phyloP scores from a whole-genome alignment of 305 asterid genomes.

The Ajuga reptans region DNA sequence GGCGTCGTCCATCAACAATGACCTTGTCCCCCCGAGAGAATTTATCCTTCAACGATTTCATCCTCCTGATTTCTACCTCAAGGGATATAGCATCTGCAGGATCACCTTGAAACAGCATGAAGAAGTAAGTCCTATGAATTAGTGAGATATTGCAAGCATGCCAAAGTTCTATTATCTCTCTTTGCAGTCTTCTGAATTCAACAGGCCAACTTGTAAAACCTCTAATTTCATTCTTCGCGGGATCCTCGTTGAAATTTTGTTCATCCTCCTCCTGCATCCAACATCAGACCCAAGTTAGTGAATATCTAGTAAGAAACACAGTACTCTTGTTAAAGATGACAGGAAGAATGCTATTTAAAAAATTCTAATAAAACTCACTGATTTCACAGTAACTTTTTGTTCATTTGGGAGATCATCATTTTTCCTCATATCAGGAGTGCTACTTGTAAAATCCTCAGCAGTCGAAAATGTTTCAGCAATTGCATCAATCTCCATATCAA shows the following conservation, averaged over 20 bases:
- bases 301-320: not conserved
- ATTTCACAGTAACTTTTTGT: constrained; percentile 22
- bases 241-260: constrained; percentile 17
- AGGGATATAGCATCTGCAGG: constrained; percentile 75
- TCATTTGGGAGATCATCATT: constrained; percentile 30
- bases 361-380: constrained; percentile 27
- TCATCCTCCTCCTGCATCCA: constrained; percentile 35
- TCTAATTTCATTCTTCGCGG: constrained; percentile 32
- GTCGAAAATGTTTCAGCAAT: constrained; percentile 15
- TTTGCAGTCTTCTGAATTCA: constrained; percentile 66
- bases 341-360: no score
- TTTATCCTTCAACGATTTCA: constrained; percentile 50
- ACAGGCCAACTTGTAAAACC: constrained; percentile 57
- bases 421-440: constrained; percentile 22
- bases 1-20: constrained; percentile 37
- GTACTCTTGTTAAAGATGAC: not conserved
- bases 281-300: not conserved
- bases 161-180: constrained; percentile 78
- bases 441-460: constrained; percentile 19
- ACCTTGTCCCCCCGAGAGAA: constrained; percentile 53
- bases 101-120: constrained; percentile 73
- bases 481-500: constrained; percentile 29
- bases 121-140: constrained; percentile 78
- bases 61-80: constrained; percentile 74
- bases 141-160: constrained; percentile 67